Conservation (phyloP, 495 filamentous ascomycete genomes). For the Lasiosphaeria miniovina region DNA sequence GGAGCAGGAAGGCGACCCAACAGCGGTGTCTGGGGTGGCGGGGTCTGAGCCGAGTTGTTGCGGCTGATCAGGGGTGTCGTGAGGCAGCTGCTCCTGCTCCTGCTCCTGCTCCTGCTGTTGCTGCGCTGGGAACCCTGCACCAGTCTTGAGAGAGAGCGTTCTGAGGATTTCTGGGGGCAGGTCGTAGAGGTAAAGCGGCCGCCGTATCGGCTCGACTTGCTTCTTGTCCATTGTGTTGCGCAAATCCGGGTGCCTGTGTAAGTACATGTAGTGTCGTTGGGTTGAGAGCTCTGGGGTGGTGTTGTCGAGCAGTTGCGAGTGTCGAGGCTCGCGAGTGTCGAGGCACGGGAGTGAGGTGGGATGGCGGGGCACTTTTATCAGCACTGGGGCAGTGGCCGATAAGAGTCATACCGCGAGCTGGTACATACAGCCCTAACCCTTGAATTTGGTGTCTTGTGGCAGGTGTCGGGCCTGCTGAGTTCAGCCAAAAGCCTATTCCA, state of each 20-base stretch:
- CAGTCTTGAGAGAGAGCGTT: conserved; percentile 61
- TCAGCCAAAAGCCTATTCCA: too few species aligned
- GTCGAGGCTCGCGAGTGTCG: not conserved
- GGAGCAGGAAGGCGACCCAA: conserved; percentile 72
- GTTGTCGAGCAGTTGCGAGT: not conserved
- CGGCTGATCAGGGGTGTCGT: conserved; percentile 26
- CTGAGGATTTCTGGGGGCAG: conserved; percentile 73
- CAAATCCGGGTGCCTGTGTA: not conserved
- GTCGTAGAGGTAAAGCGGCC: conserved; percentile 69
- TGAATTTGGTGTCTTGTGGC: too few species aligned
- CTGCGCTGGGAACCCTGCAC: conserved; percentile 32
- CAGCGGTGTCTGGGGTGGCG: conserved; percentile 32
- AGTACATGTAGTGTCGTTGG: not conserved
- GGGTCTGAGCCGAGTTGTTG: conserved; percentile 35
- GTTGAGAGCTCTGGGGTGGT: not conserved
- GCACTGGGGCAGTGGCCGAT: not conserved
- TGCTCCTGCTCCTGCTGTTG: conserved; percentile 24
- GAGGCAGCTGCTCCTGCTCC: conserved; percentile 18
- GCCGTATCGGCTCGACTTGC: conserved; percentile 37
- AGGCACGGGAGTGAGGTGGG: not conserved
- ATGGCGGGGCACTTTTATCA: conserved; percentile 14
- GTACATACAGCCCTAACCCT: not conserved
- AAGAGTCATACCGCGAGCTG: not conserved
- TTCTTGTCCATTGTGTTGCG: conserved; percentile 27
- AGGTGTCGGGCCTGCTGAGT: too few species aligned